Conservation (phyloP, 2,329 filamentous ascomycete genomes). For the Fusarium secorum region DNA sequence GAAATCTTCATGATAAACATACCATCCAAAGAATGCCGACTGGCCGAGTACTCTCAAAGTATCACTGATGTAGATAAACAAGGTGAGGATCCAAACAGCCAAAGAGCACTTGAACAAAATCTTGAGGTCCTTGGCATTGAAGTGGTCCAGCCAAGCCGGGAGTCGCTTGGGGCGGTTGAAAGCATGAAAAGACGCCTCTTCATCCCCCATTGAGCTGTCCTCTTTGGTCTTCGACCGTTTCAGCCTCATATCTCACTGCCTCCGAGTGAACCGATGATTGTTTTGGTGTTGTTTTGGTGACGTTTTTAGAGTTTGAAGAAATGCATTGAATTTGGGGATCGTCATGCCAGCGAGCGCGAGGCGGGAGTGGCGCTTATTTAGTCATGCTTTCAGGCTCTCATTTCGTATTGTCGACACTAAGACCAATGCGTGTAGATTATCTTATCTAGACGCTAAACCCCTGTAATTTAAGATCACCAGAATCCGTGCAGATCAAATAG, state of each 20-base stretch:
- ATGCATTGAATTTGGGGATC: neutral
- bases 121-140: conserved; percentile 35
- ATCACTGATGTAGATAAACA: conserved; percentile 31
- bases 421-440: neutral
- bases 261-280: neutral
- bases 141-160: conserved; percentile 33
- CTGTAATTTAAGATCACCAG: neutral
- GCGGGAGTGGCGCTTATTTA: neutral
- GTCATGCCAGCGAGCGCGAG: neutral
- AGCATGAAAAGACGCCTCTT: conserved; percentile 2
- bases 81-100: conserved; percentile 34
- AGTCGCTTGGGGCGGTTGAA: conserved; percentile 10
- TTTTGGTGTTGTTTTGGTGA: neutral
- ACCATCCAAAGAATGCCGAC: conserved; percentile 19
- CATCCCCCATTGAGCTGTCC: neutral
- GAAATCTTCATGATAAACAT: neutral
- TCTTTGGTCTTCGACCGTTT: neutral
- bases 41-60: conserved; percentile 27
- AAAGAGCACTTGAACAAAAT: conserved; percentile 33
- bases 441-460: neutral
- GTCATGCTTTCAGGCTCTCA: neutral
- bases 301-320: neutral
- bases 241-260: neutral
- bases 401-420: conserved; percentile 7
- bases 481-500: neutral